phyloP scores from a whole-genome alignment of 2,329 filamentous ascomycete species.

The Neofusicoccum sp. region DNA sequence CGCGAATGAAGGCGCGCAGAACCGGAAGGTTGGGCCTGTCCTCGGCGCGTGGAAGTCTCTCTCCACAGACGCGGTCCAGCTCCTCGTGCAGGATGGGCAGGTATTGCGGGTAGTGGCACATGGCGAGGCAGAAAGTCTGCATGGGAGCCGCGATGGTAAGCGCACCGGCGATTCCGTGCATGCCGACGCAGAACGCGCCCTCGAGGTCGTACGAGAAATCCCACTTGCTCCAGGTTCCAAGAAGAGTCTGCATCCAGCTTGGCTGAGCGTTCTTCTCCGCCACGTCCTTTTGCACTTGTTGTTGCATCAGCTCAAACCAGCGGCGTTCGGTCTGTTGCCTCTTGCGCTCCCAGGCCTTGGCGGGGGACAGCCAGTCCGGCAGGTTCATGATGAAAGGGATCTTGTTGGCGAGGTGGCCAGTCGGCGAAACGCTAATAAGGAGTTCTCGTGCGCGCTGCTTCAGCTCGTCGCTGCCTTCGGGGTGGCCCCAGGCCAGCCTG shows the following conservation, averaged over 20 bases:
- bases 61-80: slow-evolving; percentile 40
- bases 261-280: slow-evolving; percentile 31
- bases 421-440: slow-evolving; percentile 46
- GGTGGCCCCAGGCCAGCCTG: slow-evolving; percentile 46
- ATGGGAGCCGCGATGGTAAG: slow-evolving; percentile 48
- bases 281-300: slow-evolving; percentile 38
- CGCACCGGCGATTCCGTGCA: slow-evolving; percentile 49
- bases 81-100: slow-evolving; percentile 42
- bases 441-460: slow-evolving; percentile 49
- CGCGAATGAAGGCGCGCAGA: slow-evolving; percentile 39
- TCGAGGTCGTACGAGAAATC: slow-evolving; percentile 45
- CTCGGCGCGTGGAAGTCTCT: slow-evolving; percentile 35
- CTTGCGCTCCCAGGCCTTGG: slow-evolving; percentile 46
- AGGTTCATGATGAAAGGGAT: slow-evolving; percentile 46
- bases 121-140: slow-evolving; percentile 48
- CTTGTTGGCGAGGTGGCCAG: slow-evolving; percentile 46
- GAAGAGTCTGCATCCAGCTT: slow-evolving; percentile 46
- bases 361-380: slow-evolving; percentile 42
- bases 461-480: slow-evolving; percentile 45
- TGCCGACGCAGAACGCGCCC: slow-evolving; percentile 47
- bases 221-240: slow-evolving; percentile 40
- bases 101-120: slow-evolving; percentile 45
- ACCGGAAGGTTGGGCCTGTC: slow-evolving; percentile 41
- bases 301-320: slow-evolving; percentile 47
- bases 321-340: slow-evolving; percentile 43